Evolutionary conservation across 306 rosid genomes (phyloP), one percentile per base, ranked within the genome.

Genomic region (Adenanthera pavonina): DNA sequence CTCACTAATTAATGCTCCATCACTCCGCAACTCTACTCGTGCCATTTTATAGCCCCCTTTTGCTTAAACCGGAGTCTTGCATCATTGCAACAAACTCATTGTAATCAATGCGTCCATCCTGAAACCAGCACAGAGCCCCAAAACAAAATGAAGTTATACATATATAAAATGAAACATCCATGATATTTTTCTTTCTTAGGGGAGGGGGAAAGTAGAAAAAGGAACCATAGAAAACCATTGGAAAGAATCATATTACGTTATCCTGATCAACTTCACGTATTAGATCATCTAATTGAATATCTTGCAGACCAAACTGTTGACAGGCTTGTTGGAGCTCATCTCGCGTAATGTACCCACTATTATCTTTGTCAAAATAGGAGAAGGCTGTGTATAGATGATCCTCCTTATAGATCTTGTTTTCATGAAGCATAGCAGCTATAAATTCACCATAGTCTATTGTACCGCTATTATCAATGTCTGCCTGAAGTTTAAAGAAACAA

Each of bases 21-120:
- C 78, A 81, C 69, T 79, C 83, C 78, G 66, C 52, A 74, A 76
- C 62, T 84, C 76, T 81, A 54, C 88, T 87, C 86, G 71, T 80
- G 86, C 19, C 78, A 35, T 78, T 72, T 5, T 84, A 56, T 62
- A 82, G 25, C 17, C 88, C 88, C 77, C 11, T 80, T 84, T 84
- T 81, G 81, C 90, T 86, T 73, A 91, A 91, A 79, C 78, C 88
- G 20, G 90, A 89, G 85, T 93, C 99, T 91, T 91, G 91, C 99
- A 95, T 95, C 99, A 95, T 93, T 53, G 93, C 99, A 43, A 77
- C 93, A 85, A 95, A 95, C 90, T 95, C 99, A 59, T 78, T 90
- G 75, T 95, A 95, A 89, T 95, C 99, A 77, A 95, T 95, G 53
- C 89, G 96, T n/a, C 99, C 96, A 75, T 95, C 99, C 99, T 95